These are phyloP conservation scores for Didymella glomerata DNA, from an alignment of 2,329 filamentous ascomycete genomes.

Conservation along the genomic window DNA sequence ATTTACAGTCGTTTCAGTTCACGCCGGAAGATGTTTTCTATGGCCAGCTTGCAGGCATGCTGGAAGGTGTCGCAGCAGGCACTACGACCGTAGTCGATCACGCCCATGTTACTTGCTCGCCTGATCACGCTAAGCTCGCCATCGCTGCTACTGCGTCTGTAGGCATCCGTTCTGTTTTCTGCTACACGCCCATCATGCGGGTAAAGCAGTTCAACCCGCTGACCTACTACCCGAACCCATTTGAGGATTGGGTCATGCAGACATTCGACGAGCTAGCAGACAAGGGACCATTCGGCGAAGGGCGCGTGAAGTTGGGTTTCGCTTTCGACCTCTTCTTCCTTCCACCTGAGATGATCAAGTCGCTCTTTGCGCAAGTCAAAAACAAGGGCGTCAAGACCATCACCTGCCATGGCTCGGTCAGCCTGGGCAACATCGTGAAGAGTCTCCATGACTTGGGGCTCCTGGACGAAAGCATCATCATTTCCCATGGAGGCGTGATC, in stretches of 20 bases:
- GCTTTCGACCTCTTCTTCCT: background rate
- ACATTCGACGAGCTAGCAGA: background rate
- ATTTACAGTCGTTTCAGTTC: slow-evolving; percentile 45
- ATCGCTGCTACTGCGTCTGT: slow-evolving; percentile 55
- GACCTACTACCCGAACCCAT: slow-evolving; percentile 32
- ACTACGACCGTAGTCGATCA: slow-evolving; percentile 64
- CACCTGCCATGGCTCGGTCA: background rate
- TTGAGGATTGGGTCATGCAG: background rate
- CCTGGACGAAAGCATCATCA: background rate
- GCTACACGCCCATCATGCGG: slow-evolving; percentile 46
- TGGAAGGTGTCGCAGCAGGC: slow-evolving; percentile 62
- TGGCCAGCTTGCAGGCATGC: slow-evolving; percentile 52
- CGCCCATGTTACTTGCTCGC: slow-evolving; percentile 58
- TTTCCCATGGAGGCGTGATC: background rate
- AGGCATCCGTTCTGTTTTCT: slow-evolving; percentile 59
- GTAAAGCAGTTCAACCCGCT: slow-evolving; percentile 58
- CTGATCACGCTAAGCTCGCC: slow-evolving; percentile 37
- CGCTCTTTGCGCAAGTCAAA: background rate
- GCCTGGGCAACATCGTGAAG: background rate
- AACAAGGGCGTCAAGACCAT: background rate
- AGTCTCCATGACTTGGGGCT: background rate
- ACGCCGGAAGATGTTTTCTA: slow-evolving; percentile 36
- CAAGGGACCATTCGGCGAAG: background rate
- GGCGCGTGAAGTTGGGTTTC: background rate
- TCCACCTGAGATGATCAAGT: background rate